A percentile compares a stretch with the other conserved stretches of the same genome.
phyloP scores from a whole-genome alignment of 2,329 filamentous ascomycete genomes.

The Aspergillus aculeatinus region DNA sequence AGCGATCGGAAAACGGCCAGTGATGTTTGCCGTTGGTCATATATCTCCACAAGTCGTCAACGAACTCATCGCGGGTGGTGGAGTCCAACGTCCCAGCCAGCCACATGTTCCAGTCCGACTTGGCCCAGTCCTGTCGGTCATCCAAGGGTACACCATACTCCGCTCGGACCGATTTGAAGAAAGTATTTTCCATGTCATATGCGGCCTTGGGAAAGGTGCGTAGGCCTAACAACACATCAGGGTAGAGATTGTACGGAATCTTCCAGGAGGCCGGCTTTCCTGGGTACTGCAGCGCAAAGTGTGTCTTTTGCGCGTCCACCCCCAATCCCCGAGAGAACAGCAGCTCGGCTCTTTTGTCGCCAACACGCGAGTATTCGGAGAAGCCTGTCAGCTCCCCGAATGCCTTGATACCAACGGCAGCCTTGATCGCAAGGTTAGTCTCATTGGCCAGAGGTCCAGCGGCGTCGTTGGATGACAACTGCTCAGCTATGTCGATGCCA shows the following conservation, averaged over 20 bases:
- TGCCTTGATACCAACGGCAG: conserved; percentile 48
- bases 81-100: conserved; percentile 36
- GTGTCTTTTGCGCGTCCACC: conserved; percentile 37
- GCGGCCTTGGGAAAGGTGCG: conserved; percentile 37
- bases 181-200: conserved; percentile 37
- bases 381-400: conserved; percentile 42
- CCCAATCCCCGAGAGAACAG: conserved; percentile 38
- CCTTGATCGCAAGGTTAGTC: conserved; percentile 50
- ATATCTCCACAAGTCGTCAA: conserved; percentile 44
- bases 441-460: conserved; percentile 44
- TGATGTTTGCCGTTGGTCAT: conserved; percentile 45
- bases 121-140: conserved; percentile 41
- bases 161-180: conserved; percentile 38
- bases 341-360: conserved; percentile 34
- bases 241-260: conserved; percentile 44
- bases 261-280: conserved; percentile 35
- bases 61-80: conserved; percentile 33
- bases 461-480: conserved; percentile 47
- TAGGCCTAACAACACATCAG: conserved; percentile 42
- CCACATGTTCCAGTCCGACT: conserved; percentile 49
- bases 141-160: conserved; percentile 44
- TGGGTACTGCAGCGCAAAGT: conserved; percentile 45
- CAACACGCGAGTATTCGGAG: conserved; percentile 38
- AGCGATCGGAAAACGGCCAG: conserved; percentile 48
- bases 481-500: conserved; percentile 39